Base-by-base conservation (phyloP, 495 filamentous ascomycete genomes). In the Clavariopsis aquatica region DNA sequence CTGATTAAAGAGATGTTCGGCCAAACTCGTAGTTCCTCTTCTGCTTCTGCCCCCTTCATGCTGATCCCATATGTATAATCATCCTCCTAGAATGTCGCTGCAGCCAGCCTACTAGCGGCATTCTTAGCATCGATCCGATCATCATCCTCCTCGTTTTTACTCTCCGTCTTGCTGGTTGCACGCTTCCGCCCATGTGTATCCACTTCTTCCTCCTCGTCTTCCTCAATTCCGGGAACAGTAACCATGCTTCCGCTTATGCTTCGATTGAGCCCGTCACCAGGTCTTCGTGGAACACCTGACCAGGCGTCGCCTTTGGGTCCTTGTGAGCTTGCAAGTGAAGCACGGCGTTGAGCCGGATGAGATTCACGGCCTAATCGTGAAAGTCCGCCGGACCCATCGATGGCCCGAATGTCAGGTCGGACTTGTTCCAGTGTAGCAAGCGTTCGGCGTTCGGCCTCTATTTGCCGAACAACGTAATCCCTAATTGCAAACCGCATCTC, bases 251-350 rank as follows among this genome's bases (percentile, higher is more conserved):
- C 89, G 70, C 87, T 91, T 65, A 92, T 82, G 73, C 87, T 90
- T 65, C 93, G 81, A 62, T 84, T 87, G 54, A 90, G 74, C n/a
- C 83, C 87, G 71, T 92, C 91, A 19, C 83, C 87, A 70, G 83
- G 81, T 65, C 92, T 83, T 64, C 94, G 84, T 20, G 92, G 90
- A 29, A 96, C 91, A 31, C 95, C 95, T 70, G 91, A 96, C 94
- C 94, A 98, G 9, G 95, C 89, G 74, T 98, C 94, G 5, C 95
- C 94, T 77, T 92, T 92, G 15, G 94, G 93, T 1, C 95, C 95
- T 75, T 98, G 94, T 70, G 88, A 92, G 6, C 89, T 87, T 2
- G 88, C 86, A 46, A 96, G 73, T 72, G 89, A 96, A 22, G 89
- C 72, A 52, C 93, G 85, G 49, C 94, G 83, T 19, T 79, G 78